Conservation (phyloP, 1,284 basidiomycete species). For the Rhizoctonia solani region DNA sequence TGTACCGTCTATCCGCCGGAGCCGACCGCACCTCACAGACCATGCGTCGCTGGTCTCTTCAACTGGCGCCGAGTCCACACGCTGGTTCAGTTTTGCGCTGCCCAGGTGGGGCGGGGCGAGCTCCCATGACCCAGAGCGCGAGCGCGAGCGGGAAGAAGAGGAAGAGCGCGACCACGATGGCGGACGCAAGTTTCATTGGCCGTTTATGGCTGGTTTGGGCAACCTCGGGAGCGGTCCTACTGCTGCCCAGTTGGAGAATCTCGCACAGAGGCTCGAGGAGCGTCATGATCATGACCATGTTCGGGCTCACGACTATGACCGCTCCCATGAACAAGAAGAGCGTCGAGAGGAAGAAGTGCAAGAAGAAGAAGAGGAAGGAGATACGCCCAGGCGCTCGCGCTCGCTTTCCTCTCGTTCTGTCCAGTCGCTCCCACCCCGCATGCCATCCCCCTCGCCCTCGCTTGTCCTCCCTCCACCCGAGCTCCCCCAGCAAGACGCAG, state of each 20-base stretch:
- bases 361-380: too few species aligned
- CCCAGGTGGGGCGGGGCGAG: not conserved
- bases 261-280: conserved; percentile 13
- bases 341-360: too few species aligned
- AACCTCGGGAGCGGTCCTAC: conserved; percentile 21
- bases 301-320: not conserved
- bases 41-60: conserved; percentile 30
- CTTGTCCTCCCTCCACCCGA: not conserved
- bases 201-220: conserved; percentile 32
- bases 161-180: conserved; percentile 30
- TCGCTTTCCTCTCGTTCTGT: not conserved
- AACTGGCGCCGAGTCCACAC: not conserved
- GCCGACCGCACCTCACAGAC: conserved; percentile 9
- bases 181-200: conserved; percentile 29
- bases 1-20: not conserved
- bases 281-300: not conserved
- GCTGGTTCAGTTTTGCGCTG: conserved; percentile 30
- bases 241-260: conserved; percentile 24
- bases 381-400: too few species aligned
- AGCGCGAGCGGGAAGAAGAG: too few species aligned
- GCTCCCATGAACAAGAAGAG: not conserved
- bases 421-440: conserved; percentile 2
- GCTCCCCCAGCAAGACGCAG: not conserved
- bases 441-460: not conserved
- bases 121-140: too few species aligned